Evolutionary conservation across 345 rosid genomes (phyloP).

Genomic region (Salix suchowensis): DNA sequence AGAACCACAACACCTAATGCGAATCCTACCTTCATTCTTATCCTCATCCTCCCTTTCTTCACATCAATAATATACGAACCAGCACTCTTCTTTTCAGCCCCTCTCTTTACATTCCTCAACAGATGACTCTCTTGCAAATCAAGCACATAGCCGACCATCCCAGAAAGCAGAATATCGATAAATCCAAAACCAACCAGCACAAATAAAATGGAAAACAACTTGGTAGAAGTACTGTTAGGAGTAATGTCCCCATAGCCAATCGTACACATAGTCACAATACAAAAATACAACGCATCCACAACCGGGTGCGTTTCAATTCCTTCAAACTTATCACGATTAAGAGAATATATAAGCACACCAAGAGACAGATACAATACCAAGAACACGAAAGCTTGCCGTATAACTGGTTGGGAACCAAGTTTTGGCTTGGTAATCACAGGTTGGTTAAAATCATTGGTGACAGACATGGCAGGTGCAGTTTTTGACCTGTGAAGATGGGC

Average conservation of each 20-base stretch:
- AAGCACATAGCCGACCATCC: conserved; percentile 81
- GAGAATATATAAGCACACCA: conserved; percentile 68
- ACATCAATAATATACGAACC: conserved; percentile 70
- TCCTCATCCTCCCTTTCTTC: conserved; percentile 94
- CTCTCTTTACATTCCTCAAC: conserved; percentile 51
- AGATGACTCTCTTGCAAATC: conserved; percentile 83
- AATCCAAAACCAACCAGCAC: conserved; percentile 88
- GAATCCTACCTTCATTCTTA: conserved; percentile 85
- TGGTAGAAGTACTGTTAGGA: conserved; percentile 52
- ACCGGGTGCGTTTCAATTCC: conserved; percentile 69
- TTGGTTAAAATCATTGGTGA: conserved; percentile 41
- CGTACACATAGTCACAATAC: conserved; percentile 92
- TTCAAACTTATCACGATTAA: conserved; percentile 44
- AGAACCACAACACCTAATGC: conserved; percentile 82
- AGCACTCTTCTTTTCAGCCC: conserved; percentile 27
- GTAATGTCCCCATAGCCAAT: conserved; percentile 93
- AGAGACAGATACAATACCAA: conserved; percentile 55
- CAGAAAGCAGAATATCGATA: conserved; percentile 63
- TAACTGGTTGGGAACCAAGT: conserved; percentile 47
- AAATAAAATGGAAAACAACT: conserved; percentile 75
- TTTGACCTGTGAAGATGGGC: conserved; percentile 62
- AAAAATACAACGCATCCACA: conserved; percentile 86
- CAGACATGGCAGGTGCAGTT: conserved; percentile 84
- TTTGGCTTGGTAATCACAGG: conserved; percentile 40
- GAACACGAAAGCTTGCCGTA: conserved; percentile 48